A percentile compares a stretch with the other conserved stretches of the same genome.
Conservation (phyloP, 345 rosid species). For the Litchi chinensis region DNA sequence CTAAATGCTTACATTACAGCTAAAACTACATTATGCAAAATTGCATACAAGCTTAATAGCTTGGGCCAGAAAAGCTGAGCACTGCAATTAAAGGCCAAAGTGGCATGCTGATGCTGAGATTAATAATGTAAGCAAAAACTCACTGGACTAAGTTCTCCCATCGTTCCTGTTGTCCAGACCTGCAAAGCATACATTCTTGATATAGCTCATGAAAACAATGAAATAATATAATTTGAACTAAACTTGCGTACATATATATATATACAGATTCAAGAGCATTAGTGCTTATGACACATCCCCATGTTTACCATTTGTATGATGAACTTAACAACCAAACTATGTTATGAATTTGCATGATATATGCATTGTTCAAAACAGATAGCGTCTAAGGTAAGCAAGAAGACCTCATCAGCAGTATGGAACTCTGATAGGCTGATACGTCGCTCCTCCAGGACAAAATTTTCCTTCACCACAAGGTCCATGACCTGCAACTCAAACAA, state of each 20-base stretch:
- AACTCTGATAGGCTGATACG: slow-evolving; percentile 81
- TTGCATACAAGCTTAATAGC: background rate
- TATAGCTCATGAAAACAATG: background rate
- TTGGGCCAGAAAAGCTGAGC: background rate
- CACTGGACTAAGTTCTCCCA: slow-evolving; percentile 91
- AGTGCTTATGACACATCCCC: background rate
- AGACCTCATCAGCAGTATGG: slow-evolving; percentile 89
- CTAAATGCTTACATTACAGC: background rate
- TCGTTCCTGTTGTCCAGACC: slow-evolving; percentile 94
- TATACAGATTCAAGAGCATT: background rate
- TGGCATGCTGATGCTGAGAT: background rate
- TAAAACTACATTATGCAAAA: background rate
- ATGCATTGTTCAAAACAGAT: background rate
- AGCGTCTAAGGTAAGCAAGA: background rate
- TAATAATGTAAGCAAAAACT: slow-evolving; percentile 20
- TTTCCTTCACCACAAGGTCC: slow-evolving; percentile 78
- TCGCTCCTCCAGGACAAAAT: slow-evolving; percentile 62
- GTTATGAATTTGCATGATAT: background rate
- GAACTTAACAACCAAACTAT: background rate
- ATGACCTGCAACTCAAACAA: slow-evolving; percentile 53
- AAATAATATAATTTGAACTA: background rate
- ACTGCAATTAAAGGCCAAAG: no score
- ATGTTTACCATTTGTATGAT: background rate
- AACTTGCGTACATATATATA: background rate
- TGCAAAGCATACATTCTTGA: slow-evolving; percentile 26